Conservation (phyloP, 2,329 filamentous ascomycete species). For the Aspergillus pseudonomiae region DNA sequence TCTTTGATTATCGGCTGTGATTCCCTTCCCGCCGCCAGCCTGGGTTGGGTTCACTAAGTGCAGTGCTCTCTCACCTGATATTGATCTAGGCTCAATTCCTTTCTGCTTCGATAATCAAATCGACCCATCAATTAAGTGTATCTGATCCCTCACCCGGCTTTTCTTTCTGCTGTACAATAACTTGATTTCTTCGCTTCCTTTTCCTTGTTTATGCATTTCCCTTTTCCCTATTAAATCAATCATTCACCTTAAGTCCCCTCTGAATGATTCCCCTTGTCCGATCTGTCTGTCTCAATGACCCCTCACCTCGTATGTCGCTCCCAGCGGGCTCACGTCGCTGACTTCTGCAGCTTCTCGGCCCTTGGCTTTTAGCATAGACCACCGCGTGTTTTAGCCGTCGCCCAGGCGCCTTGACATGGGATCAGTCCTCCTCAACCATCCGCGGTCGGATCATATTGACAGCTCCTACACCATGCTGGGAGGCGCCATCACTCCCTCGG, state of each 20-base stretch:
- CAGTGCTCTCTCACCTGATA: not conserved
- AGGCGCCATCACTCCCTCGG: constrained; percentile 45
- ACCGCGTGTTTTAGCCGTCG: constrained; percentile 10
- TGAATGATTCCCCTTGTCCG: not conserved
- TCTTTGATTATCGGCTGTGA: constrained; percentile 19
- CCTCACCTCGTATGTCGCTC: constrained; percentile 10
- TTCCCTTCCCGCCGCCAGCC: constrained; percentile 16
- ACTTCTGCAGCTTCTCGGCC: constrained; percentile 15
- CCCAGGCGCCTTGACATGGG: constrained; percentile 56
- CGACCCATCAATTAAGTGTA: not conserved
- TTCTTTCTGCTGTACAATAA: not conserved
- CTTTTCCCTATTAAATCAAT: not conserved
- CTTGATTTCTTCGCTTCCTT: not conserved
- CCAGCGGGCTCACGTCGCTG: constrained; percentile 15
- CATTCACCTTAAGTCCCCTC: not conserved
- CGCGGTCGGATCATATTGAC: constrained; percentile 71
- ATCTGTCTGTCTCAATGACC: not conserved
- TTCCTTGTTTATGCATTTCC: not conserved
- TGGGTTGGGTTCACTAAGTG: constrained; percentile 17
- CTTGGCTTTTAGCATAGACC: constrained; percentile 13
- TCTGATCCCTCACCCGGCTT: not conserved
- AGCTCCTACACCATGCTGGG: constrained; percentile 72
- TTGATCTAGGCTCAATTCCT: constrained; percentile 6
- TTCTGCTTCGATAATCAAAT: not conserved
- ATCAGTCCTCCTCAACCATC: constrained; percentile 67